phyloP scores from a whole-genome alignment of 2,329 filamentous ascomycete species.

The Exophiala lecanii-corni region DNA sequence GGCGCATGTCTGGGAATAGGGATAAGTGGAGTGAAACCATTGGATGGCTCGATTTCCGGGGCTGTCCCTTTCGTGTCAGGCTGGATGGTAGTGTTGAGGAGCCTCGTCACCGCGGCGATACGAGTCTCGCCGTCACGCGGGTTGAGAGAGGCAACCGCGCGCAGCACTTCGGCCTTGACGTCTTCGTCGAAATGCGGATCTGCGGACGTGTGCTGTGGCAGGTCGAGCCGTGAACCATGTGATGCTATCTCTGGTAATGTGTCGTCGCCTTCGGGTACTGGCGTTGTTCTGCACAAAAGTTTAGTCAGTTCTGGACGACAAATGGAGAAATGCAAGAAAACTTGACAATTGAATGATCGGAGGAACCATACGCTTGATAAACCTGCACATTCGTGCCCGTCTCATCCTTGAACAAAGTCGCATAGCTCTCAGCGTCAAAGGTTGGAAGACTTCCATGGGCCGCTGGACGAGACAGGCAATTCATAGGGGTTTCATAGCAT shows the following conservation, averaged over 20 bases:
- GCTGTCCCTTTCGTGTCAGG: constrained; percentile 48
- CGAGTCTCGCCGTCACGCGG: constrained; percentile 48
- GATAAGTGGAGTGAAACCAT: constrained; percentile 65
- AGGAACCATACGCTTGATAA: constrained; percentile 15
- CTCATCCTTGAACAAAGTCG: constrained; percentile 21
- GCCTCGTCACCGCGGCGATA: constrained; percentile 57
- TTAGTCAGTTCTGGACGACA: constrained; percentile 6
- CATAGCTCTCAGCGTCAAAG: constrained; percentile 16
- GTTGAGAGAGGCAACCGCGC: constrained; percentile 56
- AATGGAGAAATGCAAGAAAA: no score
- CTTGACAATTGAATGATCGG: no score
- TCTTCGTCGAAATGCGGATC: constrained; percentile 61
- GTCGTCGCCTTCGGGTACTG: constrained; percentile 11
- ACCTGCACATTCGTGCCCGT: constrained; percentile 11
- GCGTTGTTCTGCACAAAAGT: constrained; percentile 4
- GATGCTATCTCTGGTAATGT: constrained; percentile 20
- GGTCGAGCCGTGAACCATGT: constrained; percentile 18
- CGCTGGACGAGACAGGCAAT: constrained; percentile 51
- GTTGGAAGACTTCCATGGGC: constrained; percentile 28
- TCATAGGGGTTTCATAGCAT: constrained; percentile 57
- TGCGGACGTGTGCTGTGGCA: constrained; percentile 55
- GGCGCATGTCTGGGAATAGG: constrained; percentile 49
- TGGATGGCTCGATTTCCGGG: constrained; percentile 46
- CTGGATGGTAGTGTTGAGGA: constrained; percentile 61
- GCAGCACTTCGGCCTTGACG: constrained; percentile 56